Percentiles rank a stretch among this genome's conserved stretches.
These are phyloP conservation scores for Arabis alpina DNA, from an alignment of 345 rosid species.

Conservation along the genomic window DNA sequence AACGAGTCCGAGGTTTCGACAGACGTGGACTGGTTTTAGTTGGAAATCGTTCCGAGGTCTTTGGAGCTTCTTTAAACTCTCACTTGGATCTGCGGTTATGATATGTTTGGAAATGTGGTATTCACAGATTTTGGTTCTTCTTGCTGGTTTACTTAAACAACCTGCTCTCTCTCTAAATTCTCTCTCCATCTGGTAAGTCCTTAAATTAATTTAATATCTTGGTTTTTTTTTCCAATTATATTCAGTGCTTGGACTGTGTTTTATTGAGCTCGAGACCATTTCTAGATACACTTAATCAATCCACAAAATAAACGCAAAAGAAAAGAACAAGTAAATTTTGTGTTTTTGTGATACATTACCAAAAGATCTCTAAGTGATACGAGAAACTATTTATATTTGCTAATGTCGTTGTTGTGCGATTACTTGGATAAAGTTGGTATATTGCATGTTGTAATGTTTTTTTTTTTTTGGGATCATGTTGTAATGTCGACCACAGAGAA, in stretches of 20 bases:
- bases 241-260: neutral
- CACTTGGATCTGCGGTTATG: conserved; percentile 87
- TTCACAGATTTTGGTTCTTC: conserved; percentile 67
- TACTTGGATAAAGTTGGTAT: too few species aligned
- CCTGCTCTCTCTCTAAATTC: conserved; percentile 74
- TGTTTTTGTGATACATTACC: neutral
- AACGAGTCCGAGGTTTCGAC: conserved; percentile 50
- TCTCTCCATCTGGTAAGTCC: conserved; percentile 76
- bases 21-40: conserved; percentile 72
- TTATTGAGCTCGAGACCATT: neutral
- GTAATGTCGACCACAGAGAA: too few species aligned
- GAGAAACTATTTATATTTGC: too few species aligned
- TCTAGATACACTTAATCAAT: too few species aligned
- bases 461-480: too few species aligned
- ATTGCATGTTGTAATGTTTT: too few species aligned
- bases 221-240: too few species aligned
- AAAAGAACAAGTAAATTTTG: neutral
- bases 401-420: too few species aligned
- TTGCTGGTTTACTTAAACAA: conserved; percentile 73
- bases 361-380: too few species aligned
- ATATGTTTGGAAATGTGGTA: conserved; percentile 94
- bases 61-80: conserved; percentile 70
- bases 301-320: neutral
- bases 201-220: neutral
- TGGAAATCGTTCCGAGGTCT: conserved; percentile 67